Base-by-base conservation (phyloP, 2,329 filamentous ascomycete species). In the Hymenoscyphus albidus region DNA sequence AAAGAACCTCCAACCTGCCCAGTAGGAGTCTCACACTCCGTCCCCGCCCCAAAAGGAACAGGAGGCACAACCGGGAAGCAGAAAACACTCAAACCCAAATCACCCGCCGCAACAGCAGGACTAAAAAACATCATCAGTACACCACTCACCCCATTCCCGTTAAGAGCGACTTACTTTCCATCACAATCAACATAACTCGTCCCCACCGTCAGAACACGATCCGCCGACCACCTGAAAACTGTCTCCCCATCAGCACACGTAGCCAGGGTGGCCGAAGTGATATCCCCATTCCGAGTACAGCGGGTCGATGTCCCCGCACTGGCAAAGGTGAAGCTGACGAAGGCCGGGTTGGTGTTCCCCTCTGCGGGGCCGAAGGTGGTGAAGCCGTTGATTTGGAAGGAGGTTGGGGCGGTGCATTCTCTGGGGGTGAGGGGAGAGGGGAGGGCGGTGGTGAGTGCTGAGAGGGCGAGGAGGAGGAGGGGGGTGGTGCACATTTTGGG, bases 301-400 rank as follows among this genome's bases (percentile, higher is more conserved):
- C 35, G 27, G 1, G 54, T 61, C 1, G 22, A 27, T 5, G 14
- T 55, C 7, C 27, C 27, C 2, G 42, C 22, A 6, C 38, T 62
- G 32, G 18, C n/a, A 56, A 66, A 65, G 2, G 13, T 60, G 63
- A 71, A 70, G 58, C 14, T 48, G 60, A 69, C 38, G 10, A 38
- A 31, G 9, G 67, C 51, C 9, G 63, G 64, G 16, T 56, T 51
- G 2, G 59, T 35, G 31, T 70, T 71, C 4, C 39, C 57, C 13
- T 16, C 54, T 7, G 69, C 59, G 3, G 70, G 70, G 1, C 62
- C 63, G 59, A 70, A 71, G 31, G 65, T 67, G 4, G 56, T 59
- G 66, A 71, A 70, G 18, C 63, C 58, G 35, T 61, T 54, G 56
- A 70, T 65, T 54, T 65, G 68, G 63, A 70, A 71, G 18, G 48